phyloP scores from a whole-genome alignment of 768 basidiomycete species.

The Saitozyma podzolica region DNA sequence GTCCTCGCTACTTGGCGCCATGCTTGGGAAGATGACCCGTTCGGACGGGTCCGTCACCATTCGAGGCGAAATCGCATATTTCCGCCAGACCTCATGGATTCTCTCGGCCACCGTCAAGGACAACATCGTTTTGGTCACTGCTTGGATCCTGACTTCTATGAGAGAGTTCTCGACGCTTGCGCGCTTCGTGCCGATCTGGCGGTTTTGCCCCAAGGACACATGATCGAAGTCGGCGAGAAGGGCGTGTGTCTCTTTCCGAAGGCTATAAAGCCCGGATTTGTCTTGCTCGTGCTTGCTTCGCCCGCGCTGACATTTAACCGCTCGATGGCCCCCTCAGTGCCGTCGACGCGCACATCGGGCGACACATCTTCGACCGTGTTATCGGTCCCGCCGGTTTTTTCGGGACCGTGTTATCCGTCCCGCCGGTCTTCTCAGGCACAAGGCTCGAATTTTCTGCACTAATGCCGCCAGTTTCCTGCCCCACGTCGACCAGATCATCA shows the following conservation, averaged over 20 bases:
- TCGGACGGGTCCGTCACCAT: slow-evolving; percentile 70
- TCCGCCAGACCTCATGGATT: slow-evolving; percentile 86
- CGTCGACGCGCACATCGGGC: slow-evolving; percentile 54
- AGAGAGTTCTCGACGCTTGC: slow-evolving; percentile 62
- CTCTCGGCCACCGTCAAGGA: slow-evolving; percentile 81
- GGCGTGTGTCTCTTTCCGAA: slow-evolving; percentile 46
- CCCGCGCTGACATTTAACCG: slow-evolving; percentile 85
- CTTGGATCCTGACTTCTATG: slow-evolving; percentile 66
- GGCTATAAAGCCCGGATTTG: slow-evolving; percentile 53
- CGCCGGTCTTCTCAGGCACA: slow-evolving; percentile 72
- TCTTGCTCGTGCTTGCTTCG: slow-evolving; percentile 79
- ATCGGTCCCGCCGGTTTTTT: slow-evolving; percentile 82
- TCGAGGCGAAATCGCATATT: slow-evolving; percentile 74
- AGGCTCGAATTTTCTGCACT: slow-evolving; percentile 82
- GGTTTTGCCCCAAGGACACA: slow-evolving; percentile 74
- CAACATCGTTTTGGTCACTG: slow-evolving; percentile 91
- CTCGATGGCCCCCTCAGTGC: slow-evolving; percentile 84
- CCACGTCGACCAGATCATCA: slow-evolving; percentile 71
- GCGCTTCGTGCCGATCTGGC: slow-evolving; percentile 79
- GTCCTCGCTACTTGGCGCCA: slow-evolving; percentile 57
- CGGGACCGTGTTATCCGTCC: slow-evolving; percentile 82
- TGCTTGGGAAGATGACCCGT: slow-evolving; percentile 83
- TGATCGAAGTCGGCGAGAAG: slow-evolving; percentile 54
- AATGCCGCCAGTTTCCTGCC: slow-evolving; percentile 79
- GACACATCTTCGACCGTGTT: slow-evolving; percentile 65